phyloP scores from a whole-genome alignment of 768 basidiomycete genomes.

The Scleroderma citrinum region DNA sequence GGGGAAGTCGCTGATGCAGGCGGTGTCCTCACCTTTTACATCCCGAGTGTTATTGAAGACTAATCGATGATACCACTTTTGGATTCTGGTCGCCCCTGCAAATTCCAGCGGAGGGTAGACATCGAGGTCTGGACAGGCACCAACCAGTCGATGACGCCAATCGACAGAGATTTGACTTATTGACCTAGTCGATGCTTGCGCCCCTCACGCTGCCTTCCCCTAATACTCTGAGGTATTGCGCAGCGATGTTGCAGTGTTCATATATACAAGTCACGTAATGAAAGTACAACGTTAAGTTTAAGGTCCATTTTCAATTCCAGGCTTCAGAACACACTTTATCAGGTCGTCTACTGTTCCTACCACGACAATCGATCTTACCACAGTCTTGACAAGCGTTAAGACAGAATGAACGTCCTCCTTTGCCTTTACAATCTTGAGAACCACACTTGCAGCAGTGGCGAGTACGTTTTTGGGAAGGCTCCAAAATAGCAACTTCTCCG shows the following conservation, averaged over 20 bases:
- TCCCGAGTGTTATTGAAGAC: slow-evolving; percentile 72
- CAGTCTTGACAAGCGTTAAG: slow-evolving; percentile 75
- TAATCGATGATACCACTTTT: no score
- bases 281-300: background rate
- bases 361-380: slow-evolving; percentile 72
- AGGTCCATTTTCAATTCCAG: slow-evolving; percentile 27
- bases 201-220: no score
- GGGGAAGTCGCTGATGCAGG: slow-evolving; percentile 74
- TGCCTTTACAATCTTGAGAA: slow-evolving; percentile 76
- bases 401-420: slow-evolving; percentile 72
- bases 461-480: slow-evolving; percentile 50
- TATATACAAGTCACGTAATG: background rate
- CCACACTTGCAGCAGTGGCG: slow-evolving; percentile 85
- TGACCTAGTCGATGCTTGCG: no score
- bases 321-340: slow-evolving; percentile 68
- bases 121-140: no score
- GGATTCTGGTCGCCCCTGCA: no score
- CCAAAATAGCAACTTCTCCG: slow-evolving; percentile 25
- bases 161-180: no score
- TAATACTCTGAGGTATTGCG: no score
- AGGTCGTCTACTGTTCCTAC: slow-evolving; percentile 71
- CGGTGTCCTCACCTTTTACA: slow-evolving; percentile 84
- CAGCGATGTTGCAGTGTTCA: no score
- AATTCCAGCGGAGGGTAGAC: no score
- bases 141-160: no score